Percentiles rank a stretch among this genome's conserved stretches.
phyloP scores from a whole-genome alignment of 2,329 filamentous ascomycete species.

The Pyrenochaeta sp. region DNA sequence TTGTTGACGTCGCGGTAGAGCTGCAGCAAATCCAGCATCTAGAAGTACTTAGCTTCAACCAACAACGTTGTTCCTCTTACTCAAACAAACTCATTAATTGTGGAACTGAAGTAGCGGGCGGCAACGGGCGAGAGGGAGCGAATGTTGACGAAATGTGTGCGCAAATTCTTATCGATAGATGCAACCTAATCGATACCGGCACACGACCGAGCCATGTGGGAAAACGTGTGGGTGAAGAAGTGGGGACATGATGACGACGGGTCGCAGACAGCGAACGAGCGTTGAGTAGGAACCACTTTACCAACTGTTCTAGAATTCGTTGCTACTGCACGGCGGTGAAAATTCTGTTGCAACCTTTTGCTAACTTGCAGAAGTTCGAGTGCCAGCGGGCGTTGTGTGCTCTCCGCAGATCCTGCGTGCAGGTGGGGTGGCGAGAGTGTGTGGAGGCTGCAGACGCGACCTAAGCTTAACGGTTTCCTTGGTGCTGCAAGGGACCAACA shows the following conservation, averaged over 20 bases:
- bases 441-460: neutral
- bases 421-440: neutral
- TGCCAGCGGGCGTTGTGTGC: neutral
- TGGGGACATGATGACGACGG: constrained; percentile 4
- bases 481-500: constrained; percentile 7
- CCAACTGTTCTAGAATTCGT: constrained; percentile 14
- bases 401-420: no score
- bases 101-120: neutral
- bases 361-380: neutral
- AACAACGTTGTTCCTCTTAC: neutral
- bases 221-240: neutral
- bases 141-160: neutral
- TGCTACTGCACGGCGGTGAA: constrained; percentile 14
- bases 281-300: constrained; percentile 8
- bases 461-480: constrained; percentile 1
- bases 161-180: constrained; percentile 7
- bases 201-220: neutral
- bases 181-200: constrained; percentile 11
- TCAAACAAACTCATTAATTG: neutral
- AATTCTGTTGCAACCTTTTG: neutral
- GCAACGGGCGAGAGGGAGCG: neutral
- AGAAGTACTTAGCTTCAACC: neutral
- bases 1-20: neutral
- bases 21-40: neutral
- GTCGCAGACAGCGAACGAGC: constrained; percentile 1